phyloP scores from a whole-genome alignment of 2,329 filamentous ascomycete species.

The Cladosporium velox region DNA sequence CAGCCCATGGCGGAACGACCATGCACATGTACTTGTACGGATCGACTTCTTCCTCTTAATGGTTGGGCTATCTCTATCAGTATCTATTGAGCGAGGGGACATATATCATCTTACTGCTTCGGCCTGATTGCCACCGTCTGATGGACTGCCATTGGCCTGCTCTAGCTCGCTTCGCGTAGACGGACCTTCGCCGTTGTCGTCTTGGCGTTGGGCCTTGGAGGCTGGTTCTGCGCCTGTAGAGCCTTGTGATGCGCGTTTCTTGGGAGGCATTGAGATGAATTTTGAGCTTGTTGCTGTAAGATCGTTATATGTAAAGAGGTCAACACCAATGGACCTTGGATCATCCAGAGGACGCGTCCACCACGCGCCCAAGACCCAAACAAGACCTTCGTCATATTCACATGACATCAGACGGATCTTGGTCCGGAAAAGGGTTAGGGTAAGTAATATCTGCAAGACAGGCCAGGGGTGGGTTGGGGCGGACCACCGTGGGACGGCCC shows the following conservation, averaged over 20 bases:
- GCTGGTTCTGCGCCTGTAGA: background rate
- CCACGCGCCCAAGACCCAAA: background rate
- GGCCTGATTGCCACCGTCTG: background rate
- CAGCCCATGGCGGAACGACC: background rate
- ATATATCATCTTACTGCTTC: background rate
- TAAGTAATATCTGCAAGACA: background rate
- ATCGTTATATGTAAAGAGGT: background rate
- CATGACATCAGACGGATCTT: background rate
- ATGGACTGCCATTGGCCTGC: background rate
- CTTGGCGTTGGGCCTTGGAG: constrained; percentile 4
- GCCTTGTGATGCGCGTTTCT: background rate
- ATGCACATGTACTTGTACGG: background rate
- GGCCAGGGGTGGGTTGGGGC: background rate
- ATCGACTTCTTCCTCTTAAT: background rate
- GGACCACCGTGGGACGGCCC: background rate
- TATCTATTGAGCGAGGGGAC: background rate
- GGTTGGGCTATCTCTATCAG: background rate
- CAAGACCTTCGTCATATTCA: background rate
- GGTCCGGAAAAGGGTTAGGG: background rate
- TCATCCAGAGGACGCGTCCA: background rate
- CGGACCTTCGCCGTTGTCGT: background rate
- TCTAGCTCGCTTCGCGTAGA: background rate
- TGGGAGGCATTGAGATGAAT: background rate
- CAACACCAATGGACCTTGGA: background rate
- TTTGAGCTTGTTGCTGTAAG: background rate